phyloP scores from a whole-genome alignment of 2,329 filamentous ascomycete species.

The Aspergillus luchuensis region DNA sequence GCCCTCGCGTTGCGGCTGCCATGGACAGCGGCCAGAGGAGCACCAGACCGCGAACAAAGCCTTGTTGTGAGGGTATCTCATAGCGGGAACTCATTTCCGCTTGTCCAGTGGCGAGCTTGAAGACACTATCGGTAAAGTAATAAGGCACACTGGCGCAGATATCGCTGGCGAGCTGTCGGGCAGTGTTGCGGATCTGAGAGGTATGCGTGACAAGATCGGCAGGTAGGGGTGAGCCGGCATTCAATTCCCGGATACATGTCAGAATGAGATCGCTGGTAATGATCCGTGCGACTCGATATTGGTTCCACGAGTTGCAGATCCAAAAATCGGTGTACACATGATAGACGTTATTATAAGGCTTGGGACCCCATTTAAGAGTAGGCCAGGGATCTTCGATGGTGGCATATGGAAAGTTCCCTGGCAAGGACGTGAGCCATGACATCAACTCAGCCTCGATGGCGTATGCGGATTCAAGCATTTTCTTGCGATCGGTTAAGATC shows the following conservation, averaged over 20 bases:
- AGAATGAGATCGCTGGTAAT: constrained; percentile 55
- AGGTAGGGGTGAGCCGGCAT: constrained; percentile 26
- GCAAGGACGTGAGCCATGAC: constrained; percentile 33
- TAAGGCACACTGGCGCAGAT: constrained; percentile 43
- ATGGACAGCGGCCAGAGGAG: constrained; percentile 44
- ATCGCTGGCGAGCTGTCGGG: constrained; percentile 35
- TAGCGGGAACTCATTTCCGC: neutral
- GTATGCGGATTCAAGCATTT: constrained; percentile 36
- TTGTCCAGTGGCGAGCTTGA: constrained; percentile 3
- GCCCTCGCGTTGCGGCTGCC: constrained; percentile 36
- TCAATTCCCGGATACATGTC: constrained; percentile 30
- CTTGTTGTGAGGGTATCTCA: constrained; percentile 25
- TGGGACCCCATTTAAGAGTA: constrained; percentile 27
- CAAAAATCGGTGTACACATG: constrained; percentile 60
- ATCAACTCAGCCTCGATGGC: constrained; percentile 39
- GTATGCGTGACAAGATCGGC: constrained; percentile 35
- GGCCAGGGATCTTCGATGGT: constrained; percentile 39
- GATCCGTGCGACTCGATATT: constrained; percentile 62
- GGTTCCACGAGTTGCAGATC: constrained; percentile 59
- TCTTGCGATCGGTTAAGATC: constrained; percentile 26
- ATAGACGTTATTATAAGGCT: constrained; percentile 53
- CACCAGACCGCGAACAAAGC: constrained; percentile 36
- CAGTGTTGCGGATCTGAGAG: constrained; percentile 30
- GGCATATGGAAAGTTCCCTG: constrained; percentile 32
- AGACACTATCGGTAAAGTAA: constrained; percentile 31